These are phyloP conservation scores for Hanseniaspora osmophila DNA, from an alignment of 805 yeast genomes.

Conservation along the genomic window DNA sequence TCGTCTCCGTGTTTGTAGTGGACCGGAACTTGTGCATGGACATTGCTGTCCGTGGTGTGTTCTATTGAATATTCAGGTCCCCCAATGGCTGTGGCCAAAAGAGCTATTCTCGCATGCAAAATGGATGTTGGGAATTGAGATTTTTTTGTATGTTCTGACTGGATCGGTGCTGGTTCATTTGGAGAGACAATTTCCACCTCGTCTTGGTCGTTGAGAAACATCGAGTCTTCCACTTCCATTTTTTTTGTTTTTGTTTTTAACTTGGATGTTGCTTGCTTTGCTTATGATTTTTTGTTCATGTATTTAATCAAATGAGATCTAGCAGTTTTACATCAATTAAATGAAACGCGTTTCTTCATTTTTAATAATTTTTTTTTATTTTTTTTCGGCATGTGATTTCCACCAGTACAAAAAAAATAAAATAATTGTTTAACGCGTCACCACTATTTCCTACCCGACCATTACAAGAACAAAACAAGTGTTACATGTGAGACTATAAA, in stretches of 20 bases:
- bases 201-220: not conserved
- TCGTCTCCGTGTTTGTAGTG: conserved; percentile 73
- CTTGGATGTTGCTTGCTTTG: not conserved
- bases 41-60: not conserved
- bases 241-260: not conserved
- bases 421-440: too few species aligned
- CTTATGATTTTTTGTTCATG: too few species aligned
- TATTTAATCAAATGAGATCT: not conserved
- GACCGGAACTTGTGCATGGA: not conserved
- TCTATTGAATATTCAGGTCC: conserved; percentile 50
- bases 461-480: too few species aligned
- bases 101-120: conserved; percentile 59
- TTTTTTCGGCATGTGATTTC: not conserved
- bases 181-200: not conserved
- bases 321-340: not conserved
- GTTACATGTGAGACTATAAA: too few species aligned
- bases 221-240: not conserved
- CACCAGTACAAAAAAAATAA: not conserved
- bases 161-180: not conserved
- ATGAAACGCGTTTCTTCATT: not conserved
- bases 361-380: not conserved
- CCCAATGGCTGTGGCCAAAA: conserved; percentile 79
- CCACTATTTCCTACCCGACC: too few species aligned
- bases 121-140: conserved; percentile 9
- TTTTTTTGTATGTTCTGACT: not conserved